Conservation (phyloP, 768 basidiomycete species). For the Mycena galericulata region DNA sequence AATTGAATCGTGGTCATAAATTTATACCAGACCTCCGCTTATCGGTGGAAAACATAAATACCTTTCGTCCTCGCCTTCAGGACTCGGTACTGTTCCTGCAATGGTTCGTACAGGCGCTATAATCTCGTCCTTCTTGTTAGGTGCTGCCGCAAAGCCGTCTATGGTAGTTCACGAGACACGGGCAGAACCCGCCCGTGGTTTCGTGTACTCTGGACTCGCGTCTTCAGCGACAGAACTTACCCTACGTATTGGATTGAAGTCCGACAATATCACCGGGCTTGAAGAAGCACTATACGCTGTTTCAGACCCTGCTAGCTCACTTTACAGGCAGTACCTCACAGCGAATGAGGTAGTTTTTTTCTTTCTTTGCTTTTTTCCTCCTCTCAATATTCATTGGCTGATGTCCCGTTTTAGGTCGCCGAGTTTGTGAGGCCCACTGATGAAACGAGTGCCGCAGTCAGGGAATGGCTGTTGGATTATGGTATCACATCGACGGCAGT, state of each 20-base stretch:
- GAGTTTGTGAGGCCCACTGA: slow-evolving; percentile 50
- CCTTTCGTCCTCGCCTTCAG: too few species aligned
- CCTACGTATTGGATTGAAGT: slow-evolving; percentile 2
- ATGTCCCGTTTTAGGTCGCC: slow-evolving; percentile 26
- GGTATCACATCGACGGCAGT: slow-evolving; percentile 39
- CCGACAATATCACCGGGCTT: slow-evolving; percentile 3
- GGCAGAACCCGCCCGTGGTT: neutral
- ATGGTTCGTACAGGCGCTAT: too few species aligned
- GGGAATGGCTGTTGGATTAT: slow-evolving; percentile 50
- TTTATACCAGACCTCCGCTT: too few species aligned
- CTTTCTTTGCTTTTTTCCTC: too few species aligned
- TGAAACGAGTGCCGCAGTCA: slow-evolving; percentile 45
- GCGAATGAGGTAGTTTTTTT: neutral
- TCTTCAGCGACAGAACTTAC: neutral
- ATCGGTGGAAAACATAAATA: too few species aligned
- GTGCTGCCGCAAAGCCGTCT: neutral
- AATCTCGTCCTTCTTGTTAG: too few species aligned
- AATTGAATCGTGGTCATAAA: too few species aligned
- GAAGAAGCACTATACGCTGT: neutral
- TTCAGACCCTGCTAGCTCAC: neutral
- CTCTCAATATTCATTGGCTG: too few species aligned
- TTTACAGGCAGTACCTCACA: neutral
- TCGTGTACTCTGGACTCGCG: neutral
- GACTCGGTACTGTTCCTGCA: too few species aligned
- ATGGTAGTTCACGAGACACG: slow-evolving; percentile 12